Base-by-base conservation (phyloP, 1,284 basidiomycete genomes). In the Amylostereum areolatum region DNA sequence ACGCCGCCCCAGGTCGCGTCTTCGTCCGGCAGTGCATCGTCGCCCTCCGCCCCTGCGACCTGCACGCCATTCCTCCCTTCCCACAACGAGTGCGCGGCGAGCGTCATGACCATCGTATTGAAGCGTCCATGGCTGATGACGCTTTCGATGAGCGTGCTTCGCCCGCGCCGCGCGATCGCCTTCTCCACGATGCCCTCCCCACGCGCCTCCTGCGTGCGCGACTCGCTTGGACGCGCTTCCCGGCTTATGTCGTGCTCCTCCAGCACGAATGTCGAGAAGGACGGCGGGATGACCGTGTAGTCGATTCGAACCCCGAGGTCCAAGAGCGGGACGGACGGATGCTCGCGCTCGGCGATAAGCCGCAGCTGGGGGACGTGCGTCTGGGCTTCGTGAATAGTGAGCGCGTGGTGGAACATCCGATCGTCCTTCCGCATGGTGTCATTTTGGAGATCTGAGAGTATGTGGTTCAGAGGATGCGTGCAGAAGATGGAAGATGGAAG, bases 151-250 rank as follows among this genome's bases (percentile, higher is more conserved):
- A 70, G 57, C 28, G 62, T 60, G 48, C 59, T 63, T 25, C 57
- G 59, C 8, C 60, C 65, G 12, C 64, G 64, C 55, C 67, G 58
- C 28, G 61, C 52, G 39, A 59, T 53, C 31, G 63, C 67, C 40
- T 66, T 63, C 51, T 68, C 65, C 48, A 72, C 54, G 3, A 70
- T 54, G 11, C 61, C 62, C 18, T 68, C 66, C 53, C 65, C 66
- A 10, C 69, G 59, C 28, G 65, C 66, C 50, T 62, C 62, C 12
- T n/a, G 62, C 58, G 45, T 66, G 66, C 40, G 52, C 45, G 12
- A 30, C 28, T 7, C 27, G 24, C 54, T 58, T 1, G 60, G 58
- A 6, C 49, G 47, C 5, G 50, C 53, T 9, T 52, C 41, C 11
- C 50, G 56, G 12, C 56, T 54, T 11, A 49, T 32, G 36, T 59